Percentiles rank a stretch among this genome's conserved stretches.
These are phyloP conservation scores for Camelina laxa DNA, from an alignment of 345 rosid genomes.

Conservation along the genomic window DNA sequence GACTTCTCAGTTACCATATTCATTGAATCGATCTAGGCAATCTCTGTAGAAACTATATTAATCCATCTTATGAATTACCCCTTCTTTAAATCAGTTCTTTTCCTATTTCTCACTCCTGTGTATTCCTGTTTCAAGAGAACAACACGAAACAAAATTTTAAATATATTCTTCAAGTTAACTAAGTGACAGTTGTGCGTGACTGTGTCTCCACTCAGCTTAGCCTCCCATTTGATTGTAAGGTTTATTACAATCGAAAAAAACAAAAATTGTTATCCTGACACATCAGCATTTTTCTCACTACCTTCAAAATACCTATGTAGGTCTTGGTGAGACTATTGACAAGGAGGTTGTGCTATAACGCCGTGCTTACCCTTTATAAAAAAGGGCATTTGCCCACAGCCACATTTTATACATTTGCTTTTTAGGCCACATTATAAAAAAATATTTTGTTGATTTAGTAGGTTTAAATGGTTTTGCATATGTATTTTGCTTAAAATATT, in stretches of 20 bases:
- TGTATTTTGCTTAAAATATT: no score
- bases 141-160: constrained; percentile 59
- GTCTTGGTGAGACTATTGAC: constrained; percentile 47
- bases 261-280: background rate
- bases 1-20: constrained; percentile 70
- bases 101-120: background rate
- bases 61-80: constrained; percentile 49
- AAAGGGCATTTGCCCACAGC: no score
- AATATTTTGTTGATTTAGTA: no score
- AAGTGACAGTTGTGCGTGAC: constrained; percentile 74
- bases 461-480: no score
- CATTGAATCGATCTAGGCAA: constrained; percentile 78
- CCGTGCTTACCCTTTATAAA: background rate
- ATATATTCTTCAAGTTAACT: constrained; percentile 67
- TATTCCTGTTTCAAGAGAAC: constrained; percentile 73
- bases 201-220: constrained; percentile 60
- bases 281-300: background rate
- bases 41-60: constrained; percentile 2
- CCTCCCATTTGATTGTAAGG: constrained; percentile 79
- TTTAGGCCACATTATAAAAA: no score
- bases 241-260: constrained; percentile 41
- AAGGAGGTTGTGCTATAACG: constrained; percentile 51
- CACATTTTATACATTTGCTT: no score
- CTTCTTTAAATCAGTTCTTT: background rate
- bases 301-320: constrained; percentile 44